Evolutionary conservation across 2,329 filamentous ascomycete species (phyloP).

Genomic region (Cladosporium sp.): DNA sequence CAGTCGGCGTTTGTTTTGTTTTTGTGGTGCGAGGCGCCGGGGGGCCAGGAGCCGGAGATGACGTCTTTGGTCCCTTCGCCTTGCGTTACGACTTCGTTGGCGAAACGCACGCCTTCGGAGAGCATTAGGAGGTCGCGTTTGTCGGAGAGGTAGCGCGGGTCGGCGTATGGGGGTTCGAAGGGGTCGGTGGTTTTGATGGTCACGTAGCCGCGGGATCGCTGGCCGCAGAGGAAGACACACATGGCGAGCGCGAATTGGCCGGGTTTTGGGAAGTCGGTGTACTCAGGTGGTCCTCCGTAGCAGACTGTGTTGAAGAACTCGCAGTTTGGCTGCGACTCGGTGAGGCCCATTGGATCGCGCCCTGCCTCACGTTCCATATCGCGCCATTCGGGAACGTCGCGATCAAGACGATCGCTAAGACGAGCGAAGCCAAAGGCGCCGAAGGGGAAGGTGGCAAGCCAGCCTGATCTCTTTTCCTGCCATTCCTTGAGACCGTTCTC

Average conservation of each 20-base stretch:
- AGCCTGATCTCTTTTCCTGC: slow-evolving; percentile 54
- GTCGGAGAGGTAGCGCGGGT: slow-evolving; percentile 56
- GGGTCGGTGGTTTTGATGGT: slow-evolving; percentile 47
- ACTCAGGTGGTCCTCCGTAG: slow-evolving; percentile 58
- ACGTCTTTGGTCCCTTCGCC: slow-evolving; percentile 55
- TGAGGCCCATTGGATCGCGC: slow-evolving; percentile 60
- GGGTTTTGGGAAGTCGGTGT: slow-evolving; percentile 48
- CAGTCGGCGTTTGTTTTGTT: slow-evolving; percentile 54
- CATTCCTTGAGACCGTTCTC: slow-evolving; percentile 46
- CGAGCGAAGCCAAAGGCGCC: slow-evolving; percentile 58
- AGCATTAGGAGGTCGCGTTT: slow-evolving; percentile 56
- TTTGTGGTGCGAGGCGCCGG: slow-evolving; percentile 46
- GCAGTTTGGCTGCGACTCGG: slow-evolving; percentile 52
- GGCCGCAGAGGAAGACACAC: slow-evolving; percentile 54
- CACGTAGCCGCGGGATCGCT: slow-evolving; percentile 54
- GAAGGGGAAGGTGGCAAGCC: slow-evolving; percentile 59
- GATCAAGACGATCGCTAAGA: slow-evolving; percentile 53
- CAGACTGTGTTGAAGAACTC: slow-evolving; percentile 61
- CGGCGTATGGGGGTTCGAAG: slow-evolving; percentile 49
- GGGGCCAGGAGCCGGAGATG: slow-evolving; percentile 57
- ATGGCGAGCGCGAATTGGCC: slow-evolving; percentile 54
- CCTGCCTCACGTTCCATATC: slow-evolving; percentile 42
- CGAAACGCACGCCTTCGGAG: slow-evolving; percentile 54
- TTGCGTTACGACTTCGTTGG: slow-evolving; percentile 56
- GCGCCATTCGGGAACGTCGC: slow-evolving; percentile 52